These are phyloP conservation scores for Apiospora phragmitis DNA, from an alignment of 2,329 filamentous ascomycete genomes.

Conservation along the genomic window DNA sequence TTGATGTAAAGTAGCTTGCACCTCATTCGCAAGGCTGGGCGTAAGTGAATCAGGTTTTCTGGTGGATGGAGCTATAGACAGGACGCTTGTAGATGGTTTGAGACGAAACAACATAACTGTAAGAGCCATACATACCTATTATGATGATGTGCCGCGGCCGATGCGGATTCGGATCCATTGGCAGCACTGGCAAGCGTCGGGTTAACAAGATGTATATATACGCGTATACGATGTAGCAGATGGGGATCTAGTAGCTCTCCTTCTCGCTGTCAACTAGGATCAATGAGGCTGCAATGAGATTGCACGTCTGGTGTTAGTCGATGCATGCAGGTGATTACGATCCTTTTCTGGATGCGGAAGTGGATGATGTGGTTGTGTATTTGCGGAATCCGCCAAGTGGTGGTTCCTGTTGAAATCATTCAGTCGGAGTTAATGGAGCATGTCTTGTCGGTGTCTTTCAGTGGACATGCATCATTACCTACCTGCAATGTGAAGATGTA, in stretches of 20 bases:
- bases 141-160: slow-evolving; percentile 17
- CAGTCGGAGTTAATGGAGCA: not conserved
- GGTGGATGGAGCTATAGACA: not conserved
- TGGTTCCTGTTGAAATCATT: not conserved
- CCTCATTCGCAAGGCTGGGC: not conserved
- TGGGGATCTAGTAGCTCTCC: not conserved
- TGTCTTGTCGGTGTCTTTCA: not conserved
- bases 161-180: slow-evolving; percentile 14
- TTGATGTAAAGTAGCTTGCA: not conserved
- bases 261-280: not conserved
- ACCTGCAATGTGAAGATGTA: not conserved
- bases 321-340: not conserved
- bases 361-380: not conserved
- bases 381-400: not conserved
- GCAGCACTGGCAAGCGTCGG: not conserved
- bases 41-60: not conserved
- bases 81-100: not conserved
- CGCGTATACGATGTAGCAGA: not conserved
- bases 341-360: not conserved
- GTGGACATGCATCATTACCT: not conserved
- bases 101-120: not conserved
- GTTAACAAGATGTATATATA: not conserved
- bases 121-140: slow-evolving; percentile 39
- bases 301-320: not conserved
- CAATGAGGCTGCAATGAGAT: not conserved